Base-by-base conservation (phyloP, 2,329 filamentous ascomycete genomes). In the Diaporthe helianthi region DNA sequence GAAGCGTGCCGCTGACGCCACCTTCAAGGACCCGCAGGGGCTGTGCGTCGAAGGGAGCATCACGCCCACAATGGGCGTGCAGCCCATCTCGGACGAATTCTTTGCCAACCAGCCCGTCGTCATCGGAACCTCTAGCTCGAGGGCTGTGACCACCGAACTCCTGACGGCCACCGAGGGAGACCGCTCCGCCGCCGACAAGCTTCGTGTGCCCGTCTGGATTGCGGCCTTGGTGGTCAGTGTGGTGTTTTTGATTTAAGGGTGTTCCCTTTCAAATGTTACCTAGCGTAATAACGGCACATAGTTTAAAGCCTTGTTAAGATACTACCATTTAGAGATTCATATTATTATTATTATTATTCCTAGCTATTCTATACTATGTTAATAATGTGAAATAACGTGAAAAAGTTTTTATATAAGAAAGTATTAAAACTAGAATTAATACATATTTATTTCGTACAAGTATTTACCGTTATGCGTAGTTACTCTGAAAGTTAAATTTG, bases 1-100 rank as follows among this genome's bases (percentile, higher is more conserved):
- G 83, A 76, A 79, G 73, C 73, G 76, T 58, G 78, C 77, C 10
- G 78, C 78, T 51, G 77, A 79, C 51, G 79, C 79, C 0, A 79
- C 78, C 0, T 81, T 79, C 79, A 74, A 67, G 29, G 76, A 79
- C 41, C 76, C 77, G 13, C 72, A 52, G 15, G 55, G 64, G 54
- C 75, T 76, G 63, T 81, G 79, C 72, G 79, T 80, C 8, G 72
- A 74, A 41, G 78, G 76, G 24, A 80, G 78, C 68, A 67, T 73
- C 54, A 72, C 75, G 17, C 67, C 71, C 15, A 70, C 75, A 10
- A 75, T 61, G 54, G 68, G 68, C 38, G 68, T 67, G 46, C 68
- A 70, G 68, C 15, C 31, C 29, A 17, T 63, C 22, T 17, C 67
- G n/a, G n/a, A 8, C 38, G 67, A 47, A 29, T 69, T 69, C 58